A percentile compares a stretch with the other conserved stretches of the same genome.
Evolutionary conservation across 345 rosid species (phyloP).

Genomic region (Dovyalis caffra): DNA sequence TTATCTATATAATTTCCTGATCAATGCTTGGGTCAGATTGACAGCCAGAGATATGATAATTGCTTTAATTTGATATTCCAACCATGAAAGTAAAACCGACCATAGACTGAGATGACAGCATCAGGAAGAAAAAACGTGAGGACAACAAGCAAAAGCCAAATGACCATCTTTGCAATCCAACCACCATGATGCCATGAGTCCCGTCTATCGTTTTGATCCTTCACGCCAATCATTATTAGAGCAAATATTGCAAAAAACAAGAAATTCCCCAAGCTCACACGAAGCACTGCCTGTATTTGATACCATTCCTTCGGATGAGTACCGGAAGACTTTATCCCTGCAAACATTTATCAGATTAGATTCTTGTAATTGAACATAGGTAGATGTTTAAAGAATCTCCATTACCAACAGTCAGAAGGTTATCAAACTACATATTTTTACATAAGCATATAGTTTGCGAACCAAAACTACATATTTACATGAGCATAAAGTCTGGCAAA

Average conservation of each 20-base stretch:
- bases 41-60: neutral
- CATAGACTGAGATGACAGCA: slow-evolving; percentile 64
- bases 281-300: slow-evolving; percentile 89
- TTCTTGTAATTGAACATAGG: neutral
- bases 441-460: neutral
- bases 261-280: slow-evolving; percentile 91
- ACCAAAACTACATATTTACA: no score
- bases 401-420: neutral
- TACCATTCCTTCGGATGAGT: slow-evolving; percentile 71
- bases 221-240: slow-evolving; percentile 87
- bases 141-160: slow-evolving; percentile 74
- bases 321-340: slow-evolving; percentile 82
- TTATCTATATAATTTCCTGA: no score
- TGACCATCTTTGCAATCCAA: slow-evolving; percentile 83
- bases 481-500: neutral
- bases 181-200: slow-evolving; percentile 98
- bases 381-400: no score
- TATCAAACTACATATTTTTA: neutral
- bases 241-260: slow-evolving; percentile 69
- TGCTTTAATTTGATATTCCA: neutral
- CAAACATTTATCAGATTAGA: slow-evolving; percentile 7
- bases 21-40: no score
- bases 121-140: slow-evolving; percentile 93
- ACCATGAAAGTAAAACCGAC: slow-evolving; percentile 37
- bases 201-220: slow-evolving; percentile 87